Base-by-base conservation (phyloP, 2,329 filamentous ascomycete species). In the Scytalidium sp. region DNA sequence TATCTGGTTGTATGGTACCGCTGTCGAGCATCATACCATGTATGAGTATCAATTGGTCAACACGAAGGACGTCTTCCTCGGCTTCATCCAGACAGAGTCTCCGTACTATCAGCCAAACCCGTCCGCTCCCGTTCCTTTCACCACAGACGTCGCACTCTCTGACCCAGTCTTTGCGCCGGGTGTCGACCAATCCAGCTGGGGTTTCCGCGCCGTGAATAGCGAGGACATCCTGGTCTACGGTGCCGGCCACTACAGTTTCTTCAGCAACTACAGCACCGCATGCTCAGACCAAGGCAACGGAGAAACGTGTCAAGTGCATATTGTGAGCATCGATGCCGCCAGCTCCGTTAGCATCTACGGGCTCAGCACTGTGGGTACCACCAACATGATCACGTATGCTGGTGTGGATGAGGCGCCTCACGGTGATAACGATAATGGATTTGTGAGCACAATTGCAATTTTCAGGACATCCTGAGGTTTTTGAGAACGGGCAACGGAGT, bases 41-140 rank as follows among this genome's bases (percentile, higher is more conserved):
- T 81, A 81, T 61, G 73, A 81, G 56, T 77, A 78, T 60, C 73
- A 78, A 44, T 66, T 80, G 50, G 64, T 72, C 52, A 67, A 58
- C 19, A 60, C 60, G 2, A 49, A 60, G 45, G 57, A 62, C 39
- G 44, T 63, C 4, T 62, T 53, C 43, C 54, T 57, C 45, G 60
- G 60, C 21, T 56, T 56, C 39, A 51, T 60, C 11, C 60, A 62
- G 21, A 60, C 59, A 1, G 59, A 60, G 41, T 58, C 60, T 13
- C 54, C 59, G 47, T 90, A 90, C 68, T 88, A 80, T 67, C 85
- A 89, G 64, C 81, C 84, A 20, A 81, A 78, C 60, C 85, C 85
- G 0, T 70, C 69, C 42, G 80, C 84, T 0, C 73, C 69, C 70
- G 7, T 85, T 83, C 87, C 84, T 21, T 90, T 86, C 67, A 71